These are phyloP conservation scores for Rhodosporidiobolus odoratus DNA, from an alignment of 768 basidiomycete species.

Conservation along the genomic window DNA sequence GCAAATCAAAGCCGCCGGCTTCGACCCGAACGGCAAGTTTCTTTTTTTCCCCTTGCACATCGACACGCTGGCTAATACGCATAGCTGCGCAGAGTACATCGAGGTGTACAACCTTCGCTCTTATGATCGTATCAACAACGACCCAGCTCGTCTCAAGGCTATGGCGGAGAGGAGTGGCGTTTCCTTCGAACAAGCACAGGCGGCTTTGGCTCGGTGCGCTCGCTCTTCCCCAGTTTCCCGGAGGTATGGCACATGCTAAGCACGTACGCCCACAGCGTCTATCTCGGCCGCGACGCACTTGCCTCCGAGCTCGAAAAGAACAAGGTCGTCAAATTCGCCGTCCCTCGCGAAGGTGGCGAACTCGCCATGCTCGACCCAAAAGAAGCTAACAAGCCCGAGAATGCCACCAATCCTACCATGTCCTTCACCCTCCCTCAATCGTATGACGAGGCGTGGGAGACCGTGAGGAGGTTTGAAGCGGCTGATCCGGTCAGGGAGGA, in stretches of 20 bases:
- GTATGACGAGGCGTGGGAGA: constrained; percentile 62
- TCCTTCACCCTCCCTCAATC: constrained; percentile 62
- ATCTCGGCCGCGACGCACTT: constrained; percentile 33
- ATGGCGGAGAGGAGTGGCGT: constrained; percentile 73
- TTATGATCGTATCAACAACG: constrained; percentile 64
- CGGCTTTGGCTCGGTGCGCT: constrained; percentile 56
- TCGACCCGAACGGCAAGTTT: constrained; percentile 34
- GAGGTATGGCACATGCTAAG: neutral
- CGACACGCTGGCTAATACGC: neutral
- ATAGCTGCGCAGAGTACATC: constrained; percentile 68
- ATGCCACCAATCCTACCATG: constrained; percentile 43
- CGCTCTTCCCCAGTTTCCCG: neutral
- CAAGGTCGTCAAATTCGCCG: constrained; percentile 33
- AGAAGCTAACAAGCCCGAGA: constrained; percentile 47
- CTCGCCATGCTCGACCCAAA: neutral
- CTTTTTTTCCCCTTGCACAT: neutral
- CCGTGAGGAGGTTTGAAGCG: constrained; percentile 65
- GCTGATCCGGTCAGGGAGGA: constrained; percentile 62
- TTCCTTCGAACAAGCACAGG: constrained; percentile 76
- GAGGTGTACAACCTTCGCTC: constrained; percentile 86
- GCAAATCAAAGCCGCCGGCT: constrained; percentile 28
- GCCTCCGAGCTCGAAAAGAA: constrained; percentile 33
- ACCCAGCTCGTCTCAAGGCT: constrained; percentile 53
- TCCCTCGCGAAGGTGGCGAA: constrained; percentile 55
- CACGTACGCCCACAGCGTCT: constrained; percentile 45